phyloP scores from a whole-genome alignment of 108 stramenopile genomes.

The Schizochytrium sp. region DNA sequence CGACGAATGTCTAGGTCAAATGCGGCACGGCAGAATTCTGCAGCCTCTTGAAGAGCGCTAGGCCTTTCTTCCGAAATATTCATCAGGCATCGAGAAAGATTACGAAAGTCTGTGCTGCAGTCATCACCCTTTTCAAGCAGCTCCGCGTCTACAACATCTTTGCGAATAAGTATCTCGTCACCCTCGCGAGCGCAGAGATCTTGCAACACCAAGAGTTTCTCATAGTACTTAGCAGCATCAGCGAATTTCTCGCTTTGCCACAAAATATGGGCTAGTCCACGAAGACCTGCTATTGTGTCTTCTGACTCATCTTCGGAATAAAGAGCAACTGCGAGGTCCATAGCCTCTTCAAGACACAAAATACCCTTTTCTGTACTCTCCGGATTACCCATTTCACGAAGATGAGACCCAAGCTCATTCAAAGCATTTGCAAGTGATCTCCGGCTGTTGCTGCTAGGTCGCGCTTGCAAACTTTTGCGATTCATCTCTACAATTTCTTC shows the following conservation, averaged over 20 bases:
- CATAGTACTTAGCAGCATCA: constrained; percentile 11
- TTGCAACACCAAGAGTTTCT: constrained; percentile 7
- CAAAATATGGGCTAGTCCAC: constrained; percentile 22
- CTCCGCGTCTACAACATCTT: background rate
- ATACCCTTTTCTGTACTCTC: background rate
- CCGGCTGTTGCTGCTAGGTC: background rate
- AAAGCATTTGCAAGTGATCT: background rate
- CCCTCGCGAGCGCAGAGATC: background rate
- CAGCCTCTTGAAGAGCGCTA: background rate
- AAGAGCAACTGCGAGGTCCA: background rate
- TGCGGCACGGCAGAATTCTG: constrained; percentile 14
- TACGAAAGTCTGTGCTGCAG: constrained; percentile 21
- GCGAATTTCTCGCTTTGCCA: background rate
- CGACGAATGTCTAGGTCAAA: background rate
- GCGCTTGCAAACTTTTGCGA: background rate
- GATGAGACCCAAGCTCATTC: background rate
- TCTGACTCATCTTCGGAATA: constrained; percentile 51
- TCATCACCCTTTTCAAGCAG: constrained; percentile 1
- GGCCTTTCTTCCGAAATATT: background rate
- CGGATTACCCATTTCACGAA: background rate
- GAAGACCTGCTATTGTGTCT: background rate
- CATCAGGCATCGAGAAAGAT: constrained; percentile 11
- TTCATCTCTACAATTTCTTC: constrained; percentile 5
- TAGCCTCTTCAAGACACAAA: constrained; percentile 3
- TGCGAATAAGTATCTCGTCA: constrained; percentile 8